phyloP scores from a whole-genome alignment of 2,329 filamentous ascomycete genomes.

The Capronia coronata region DNA sequence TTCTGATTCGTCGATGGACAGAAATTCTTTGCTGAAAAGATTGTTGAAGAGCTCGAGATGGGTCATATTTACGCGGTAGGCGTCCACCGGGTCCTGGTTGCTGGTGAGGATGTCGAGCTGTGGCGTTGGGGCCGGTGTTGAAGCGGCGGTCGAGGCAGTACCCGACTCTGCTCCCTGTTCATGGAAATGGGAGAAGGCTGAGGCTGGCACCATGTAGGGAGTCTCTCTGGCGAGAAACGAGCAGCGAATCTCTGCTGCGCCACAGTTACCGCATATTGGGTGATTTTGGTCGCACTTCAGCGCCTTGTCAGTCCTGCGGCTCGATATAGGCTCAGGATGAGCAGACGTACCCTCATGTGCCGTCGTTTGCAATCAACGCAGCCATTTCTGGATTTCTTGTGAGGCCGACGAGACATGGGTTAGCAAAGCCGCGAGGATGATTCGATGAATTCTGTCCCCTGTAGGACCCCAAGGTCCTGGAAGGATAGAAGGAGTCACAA shows the following conservation, averaged over 20 bases:
- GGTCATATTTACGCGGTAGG: slow-evolving; percentile 29
- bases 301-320: neutral
- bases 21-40: slow-evolving; percentile 21
- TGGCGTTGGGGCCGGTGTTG: neutral
- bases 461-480: too few species aligned
- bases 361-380: slow-evolving; percentile 39
- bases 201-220: too few species aligned
- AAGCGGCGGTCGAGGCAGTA: neutral
- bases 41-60: slow-evolving; percentile 33
- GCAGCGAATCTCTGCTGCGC: slow-evolving; percentile 23
- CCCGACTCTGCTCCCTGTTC: neutral
- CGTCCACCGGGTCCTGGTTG: neutral
- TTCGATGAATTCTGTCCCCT: too few species aligned
- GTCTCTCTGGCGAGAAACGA: slow-evolving; percentile 12
- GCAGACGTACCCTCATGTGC: slow-evolving; percentile 35
- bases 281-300: slow-evolving; percentile 33
- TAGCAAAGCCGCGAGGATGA: too few species aligned
- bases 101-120: neutral
- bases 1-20: slow-evolving; percentile 28
- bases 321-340: slow-evolving; percentile 27
- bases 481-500: too few species aligned
- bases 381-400: slow-evolving; percentile 37
- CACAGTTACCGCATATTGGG: slow-evolving; percentile 34
- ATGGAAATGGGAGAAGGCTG: too few species aligned
- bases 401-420: slow-evolving; percentile 29